Evolutionary conservation across 139 green algal species (phyloP).

Genomic region (Mesotaenium endlicherianum): DNA sequence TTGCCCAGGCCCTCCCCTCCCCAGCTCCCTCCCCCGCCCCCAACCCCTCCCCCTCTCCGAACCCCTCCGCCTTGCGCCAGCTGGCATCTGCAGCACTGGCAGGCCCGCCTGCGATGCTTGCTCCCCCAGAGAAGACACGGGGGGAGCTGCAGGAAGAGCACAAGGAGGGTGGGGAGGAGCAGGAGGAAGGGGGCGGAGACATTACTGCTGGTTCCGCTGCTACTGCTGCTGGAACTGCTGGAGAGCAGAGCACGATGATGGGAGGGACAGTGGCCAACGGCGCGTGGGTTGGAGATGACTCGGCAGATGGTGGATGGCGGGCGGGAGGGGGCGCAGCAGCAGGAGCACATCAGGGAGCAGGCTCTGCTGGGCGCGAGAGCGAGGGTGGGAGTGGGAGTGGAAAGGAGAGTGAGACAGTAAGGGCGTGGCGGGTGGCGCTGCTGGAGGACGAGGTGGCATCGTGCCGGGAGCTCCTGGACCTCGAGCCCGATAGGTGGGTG

Average conservation of each 20-base stretch:
- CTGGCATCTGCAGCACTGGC: not conserved
- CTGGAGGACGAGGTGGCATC: constrained; percentile 20
- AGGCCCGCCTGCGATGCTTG: not conserved
- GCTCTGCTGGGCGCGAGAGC: not conserved
- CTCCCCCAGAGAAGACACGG: not conserved
- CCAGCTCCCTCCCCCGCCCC: not conserved
- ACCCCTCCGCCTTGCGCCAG: not conserved
- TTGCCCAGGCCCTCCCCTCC: constrained; percentile 22
- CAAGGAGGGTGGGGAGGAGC: not conserved
- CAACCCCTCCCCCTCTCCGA: not conserved
- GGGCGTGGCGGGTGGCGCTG: not conserved
- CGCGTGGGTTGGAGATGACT: not conserved
- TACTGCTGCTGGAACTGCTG: not conserved
- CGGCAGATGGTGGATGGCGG: not conserved
- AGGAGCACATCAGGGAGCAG: not conserved
- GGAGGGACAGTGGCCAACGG: not conserved
- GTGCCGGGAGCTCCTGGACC: constrained; percentile 31
- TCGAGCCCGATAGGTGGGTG: constrained; percentile 24
- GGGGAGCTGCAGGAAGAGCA: constrained; percentile 2
- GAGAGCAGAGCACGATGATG: not conserved
- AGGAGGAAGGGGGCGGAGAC: not conserved
- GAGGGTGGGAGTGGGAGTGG: not conserved
- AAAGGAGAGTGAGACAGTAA: not conserved
- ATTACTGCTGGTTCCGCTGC: not conserved
- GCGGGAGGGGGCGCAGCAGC: not conserved